Evolutionary conservation across 2,329 filamentous ascomycete genomes (phyloP).

Genomic region (Sporothrix inflata): DNA sequence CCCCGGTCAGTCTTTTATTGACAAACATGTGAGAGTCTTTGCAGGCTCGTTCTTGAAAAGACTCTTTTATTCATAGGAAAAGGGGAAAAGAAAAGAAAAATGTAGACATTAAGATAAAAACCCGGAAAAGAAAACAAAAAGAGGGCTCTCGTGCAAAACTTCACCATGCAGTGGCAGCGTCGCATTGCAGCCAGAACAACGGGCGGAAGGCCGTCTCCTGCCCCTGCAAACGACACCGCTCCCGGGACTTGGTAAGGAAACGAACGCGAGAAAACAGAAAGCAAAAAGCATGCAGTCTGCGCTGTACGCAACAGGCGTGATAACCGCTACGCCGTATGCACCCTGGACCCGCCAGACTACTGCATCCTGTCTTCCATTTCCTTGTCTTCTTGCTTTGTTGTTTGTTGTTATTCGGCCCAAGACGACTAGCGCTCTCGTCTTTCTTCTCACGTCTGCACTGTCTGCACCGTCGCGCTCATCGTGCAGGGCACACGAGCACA

Average conservation of each 20-base stretch:
- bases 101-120: background rate
- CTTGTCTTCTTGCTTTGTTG: background rate
- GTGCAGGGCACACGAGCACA: background rate
- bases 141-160: background rate
- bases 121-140: background rate
- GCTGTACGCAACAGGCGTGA: background rate
- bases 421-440: background rate
- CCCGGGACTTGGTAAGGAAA: background rate
- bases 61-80: background rate
- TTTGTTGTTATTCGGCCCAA: background rate
- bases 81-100: background rate
- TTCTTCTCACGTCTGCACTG: too few relatives aligned
- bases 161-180: background rate
- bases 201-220: background rate
- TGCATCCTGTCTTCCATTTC: background rate
- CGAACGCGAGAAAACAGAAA: too few relatives aligned
- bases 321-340: background rate
- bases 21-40: background rate
- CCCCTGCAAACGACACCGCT: background rate
- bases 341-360: background rate
- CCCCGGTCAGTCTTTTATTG: background rate
- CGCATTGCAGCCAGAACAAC: constrained; percentile 7
- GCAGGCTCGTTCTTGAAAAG: background rate
- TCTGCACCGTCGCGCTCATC: background rate
- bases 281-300: background rate